phyloP scores from a whole-genome alignment of 208 protist species.

The Leishmania tarentolae region DNA sequence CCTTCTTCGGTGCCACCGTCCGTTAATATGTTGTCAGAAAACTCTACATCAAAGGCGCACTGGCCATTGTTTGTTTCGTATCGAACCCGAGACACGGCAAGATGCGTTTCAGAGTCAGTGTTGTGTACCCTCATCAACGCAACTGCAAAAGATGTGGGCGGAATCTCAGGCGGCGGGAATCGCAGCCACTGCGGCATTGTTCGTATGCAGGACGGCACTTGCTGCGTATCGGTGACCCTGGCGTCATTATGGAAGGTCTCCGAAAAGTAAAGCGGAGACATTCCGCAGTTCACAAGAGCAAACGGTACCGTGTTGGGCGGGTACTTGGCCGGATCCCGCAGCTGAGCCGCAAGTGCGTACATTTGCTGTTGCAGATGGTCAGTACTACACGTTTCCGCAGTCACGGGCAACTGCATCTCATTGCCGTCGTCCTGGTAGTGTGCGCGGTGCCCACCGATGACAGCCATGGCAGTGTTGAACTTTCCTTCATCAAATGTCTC shows the following conservation, averaged over 20 bases:
- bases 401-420: conserved; percentile 13
- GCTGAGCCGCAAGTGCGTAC: conserved; percentile 18
- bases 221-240: not conserved
- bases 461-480: conserved; percentile 39
- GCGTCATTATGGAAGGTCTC: conserved; percentile 20
- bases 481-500: conserved; percentile 40
- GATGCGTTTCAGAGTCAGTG: not conserved
- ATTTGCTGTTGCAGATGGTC: conserved; percentile 34
- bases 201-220: not conserved
- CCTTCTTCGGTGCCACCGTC: not conserved
- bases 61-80: conserved; percentile 48
- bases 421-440: not conserved
- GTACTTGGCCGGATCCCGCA: conserved; percentile 7
- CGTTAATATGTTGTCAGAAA: not conserved
- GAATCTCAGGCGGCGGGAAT: conserved; percentile 56
- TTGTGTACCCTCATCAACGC: conserved; percentile 13
- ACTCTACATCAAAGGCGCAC: conserved; percentile 36
- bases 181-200: conserved; percentile 34
- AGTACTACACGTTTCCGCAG: conserved; percentile 31
- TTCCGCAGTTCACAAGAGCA: conserved; percentile 48
- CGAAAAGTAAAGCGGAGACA: conserved; percentile 45
- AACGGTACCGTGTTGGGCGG: conserved; percentile 20
- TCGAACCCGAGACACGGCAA: conserved; percentile 13
- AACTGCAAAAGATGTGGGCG: conserved; percentile 41
- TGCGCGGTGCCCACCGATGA: not conserved